Evolutionary conservation across 129 eudicot genomes (phyloP), one percentile per base, ranked within the genome.

Genomic region (Deinandra increscens): DNA sequence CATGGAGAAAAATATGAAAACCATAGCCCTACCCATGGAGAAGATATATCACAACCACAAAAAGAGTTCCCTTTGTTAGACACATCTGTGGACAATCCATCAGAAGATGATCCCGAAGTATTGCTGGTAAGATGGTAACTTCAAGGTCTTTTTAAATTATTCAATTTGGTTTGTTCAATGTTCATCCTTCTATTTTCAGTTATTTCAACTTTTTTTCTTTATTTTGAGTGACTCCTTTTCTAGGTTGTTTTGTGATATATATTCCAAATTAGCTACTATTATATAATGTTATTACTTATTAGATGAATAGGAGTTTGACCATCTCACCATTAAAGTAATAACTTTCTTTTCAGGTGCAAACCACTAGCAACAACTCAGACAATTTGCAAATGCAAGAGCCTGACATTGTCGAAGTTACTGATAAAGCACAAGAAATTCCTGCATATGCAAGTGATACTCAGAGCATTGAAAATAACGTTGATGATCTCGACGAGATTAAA

Each of bases 401-500:
- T 64, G 73, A 74, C 39, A 49, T 26, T 66, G 66, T 61, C 69
- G 71, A 50, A 61, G 71, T 71, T 19, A 68, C 68, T 68, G 82
- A 44, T 29, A 64, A 56, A 80, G 48, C 65, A 77, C 78, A 78
- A 44, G 66, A 70, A 60, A 60, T 56, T 70, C 46, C 64, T 4
- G 66, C 55, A 33, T 73, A 66, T 64, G 34, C 55, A 26, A 41
- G 76, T 33, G 79, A 80, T 60, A 38, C 64, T 54, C 69, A 64
- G 42, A 70, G 76, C 69, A 19, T 37, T 43, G 78, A 54, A 74
- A 53, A 64, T 54, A 71, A 74, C 65, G 7, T 73, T 50, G 95
- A 84, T 43, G 84, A 82, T 31, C 74, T 34, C 23, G 80, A 84
- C 66, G 94, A 81, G 71, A 64, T 87, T 33, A 70, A 81, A 69